Evolutionary conservation across 2,329 filamentous ascomycete genomes (phyloP).

Genomic region (Penicillium olsonii): DNA sequence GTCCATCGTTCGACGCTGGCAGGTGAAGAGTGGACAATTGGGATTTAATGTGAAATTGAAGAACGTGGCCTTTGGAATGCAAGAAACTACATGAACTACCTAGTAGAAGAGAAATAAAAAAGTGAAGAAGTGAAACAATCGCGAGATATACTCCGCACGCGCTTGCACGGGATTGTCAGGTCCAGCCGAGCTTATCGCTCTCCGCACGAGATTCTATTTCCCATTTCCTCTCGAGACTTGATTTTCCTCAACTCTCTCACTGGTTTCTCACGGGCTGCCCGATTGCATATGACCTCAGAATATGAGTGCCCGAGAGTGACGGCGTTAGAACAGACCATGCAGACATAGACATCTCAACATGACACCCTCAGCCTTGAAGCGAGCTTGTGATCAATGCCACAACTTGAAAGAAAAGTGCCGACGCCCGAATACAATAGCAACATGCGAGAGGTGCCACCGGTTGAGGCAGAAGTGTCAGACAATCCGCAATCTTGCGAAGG

Average conservation of each 20-base stretch:
- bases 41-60: no score
- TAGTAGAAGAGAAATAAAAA: no score
- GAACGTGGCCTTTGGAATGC: not conserved
- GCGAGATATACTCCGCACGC: not conserved
- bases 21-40: not conserved
- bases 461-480: slow-evolving; percentile 11
- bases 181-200: not conserved
- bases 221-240: no score
- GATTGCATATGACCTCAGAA: no score
- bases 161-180: not conserved
- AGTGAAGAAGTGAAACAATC: no score
- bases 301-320: no score
- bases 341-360: not conserved
- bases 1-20: not conserved
- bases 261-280: no score
- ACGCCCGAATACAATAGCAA: not conserved
- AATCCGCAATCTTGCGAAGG: slow-evolving; percentile 2
- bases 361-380: not conserved
- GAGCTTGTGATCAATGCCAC: slow-evolving; percentile 20
- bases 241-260: no score
- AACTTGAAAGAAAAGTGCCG: slow-evolving; percentile 19
- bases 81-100: no score
- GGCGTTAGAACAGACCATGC: not conserved
- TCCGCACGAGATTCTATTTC: not conserved
- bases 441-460: slow-evolving; percentile 17